These are phyloP conservation scores for Hyphodiscus hymeniophilus DNA, from an alignment of 495 filamentous ascomycete genomes.

Conservation along the genomic window DNA sequence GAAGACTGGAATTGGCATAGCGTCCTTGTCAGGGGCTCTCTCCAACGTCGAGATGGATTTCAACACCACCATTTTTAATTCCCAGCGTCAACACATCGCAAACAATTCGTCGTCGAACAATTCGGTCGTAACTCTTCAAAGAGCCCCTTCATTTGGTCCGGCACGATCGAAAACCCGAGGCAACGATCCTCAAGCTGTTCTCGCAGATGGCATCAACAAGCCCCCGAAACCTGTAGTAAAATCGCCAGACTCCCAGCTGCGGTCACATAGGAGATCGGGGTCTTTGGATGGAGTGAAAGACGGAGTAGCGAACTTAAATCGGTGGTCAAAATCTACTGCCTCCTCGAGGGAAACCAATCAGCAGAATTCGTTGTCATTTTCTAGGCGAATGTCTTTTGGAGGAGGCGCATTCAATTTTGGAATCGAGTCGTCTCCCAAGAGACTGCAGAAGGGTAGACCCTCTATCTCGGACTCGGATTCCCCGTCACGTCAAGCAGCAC, in stretches of 20 bases:
- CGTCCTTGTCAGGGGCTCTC: too few species aligned
- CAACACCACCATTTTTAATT: too few species aligned
- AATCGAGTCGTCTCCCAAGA: constrained; percentile 14
- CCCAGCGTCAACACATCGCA: neutral
- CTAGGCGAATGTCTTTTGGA: constrained; percentile 44
- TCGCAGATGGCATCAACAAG: neutral
- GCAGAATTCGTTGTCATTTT: constrained; percentile 42
- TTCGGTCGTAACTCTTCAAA: neutral
- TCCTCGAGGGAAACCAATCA: constrained; percentile 48
- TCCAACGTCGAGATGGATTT: too few species aligned
- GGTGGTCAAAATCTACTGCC: constrained; percentile 72
- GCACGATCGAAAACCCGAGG: neutral
- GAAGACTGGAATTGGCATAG: too few species aligned
- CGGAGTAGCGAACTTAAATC: constrained; percentile 65
- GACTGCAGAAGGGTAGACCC: constrained; percentile 25
- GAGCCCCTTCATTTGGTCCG: neutral
- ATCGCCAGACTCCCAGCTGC: constrained; percentile 11
- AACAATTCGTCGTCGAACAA: neutral
- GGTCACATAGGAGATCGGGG: constrained; percentile 28
- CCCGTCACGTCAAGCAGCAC: constrained; percentile 22
- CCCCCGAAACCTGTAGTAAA: neutral
- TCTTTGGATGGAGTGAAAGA: constrained; percentile 42
- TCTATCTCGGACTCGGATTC: constrained; percentile 23
- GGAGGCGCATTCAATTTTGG: constrained; percentile 19
- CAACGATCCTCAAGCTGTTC: neutral